Conservation (phyloP, 306 rosid species). For the Cicer chorassanicum region DNA sequence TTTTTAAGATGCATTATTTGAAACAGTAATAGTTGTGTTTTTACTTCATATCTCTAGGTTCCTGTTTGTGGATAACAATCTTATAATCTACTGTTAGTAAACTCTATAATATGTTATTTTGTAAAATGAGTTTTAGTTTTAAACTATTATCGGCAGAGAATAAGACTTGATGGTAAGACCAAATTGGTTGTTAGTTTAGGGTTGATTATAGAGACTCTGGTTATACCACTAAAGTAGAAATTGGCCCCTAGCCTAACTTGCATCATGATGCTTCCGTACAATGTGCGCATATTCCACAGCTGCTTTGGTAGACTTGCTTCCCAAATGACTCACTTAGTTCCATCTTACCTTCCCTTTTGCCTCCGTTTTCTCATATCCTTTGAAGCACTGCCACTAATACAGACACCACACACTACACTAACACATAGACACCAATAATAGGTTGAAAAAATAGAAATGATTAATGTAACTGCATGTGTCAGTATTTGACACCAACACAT, state of each 20-base stretch:
- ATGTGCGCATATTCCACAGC: background rate
- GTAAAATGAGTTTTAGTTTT: background rate
- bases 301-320: background rate
- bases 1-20: conserved; percentile 29
- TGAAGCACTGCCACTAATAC: too few species aligned
- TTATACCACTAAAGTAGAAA: background rate
- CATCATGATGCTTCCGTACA: background rate
- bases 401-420: too few species aligned
- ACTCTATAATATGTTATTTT: background rate
- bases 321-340: conserved; percentile 8
- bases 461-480: too few species aligned
- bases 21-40: conserved; percentile 12
- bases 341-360: background rate
- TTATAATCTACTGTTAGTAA: conserved; percentile 3
- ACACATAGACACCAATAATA: too few species aligned
- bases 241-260: background rate
- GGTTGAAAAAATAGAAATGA: too few species aligned
- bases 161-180: background rate
- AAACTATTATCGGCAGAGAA: background rate
- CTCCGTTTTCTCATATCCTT: background rate
- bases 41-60: conserved; percentile 29
- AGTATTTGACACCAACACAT: too few species aligned
- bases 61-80: conserved; percentile 35
- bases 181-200: background rate
- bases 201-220: background rate